Percentiles rank a stretch among this genome's conserved stretches.
Evolutionary conservation across 2,329 filamentous ascomycete genomes (phyloP).

Genomic region (Colletotrichum liaoningense): DNA sequence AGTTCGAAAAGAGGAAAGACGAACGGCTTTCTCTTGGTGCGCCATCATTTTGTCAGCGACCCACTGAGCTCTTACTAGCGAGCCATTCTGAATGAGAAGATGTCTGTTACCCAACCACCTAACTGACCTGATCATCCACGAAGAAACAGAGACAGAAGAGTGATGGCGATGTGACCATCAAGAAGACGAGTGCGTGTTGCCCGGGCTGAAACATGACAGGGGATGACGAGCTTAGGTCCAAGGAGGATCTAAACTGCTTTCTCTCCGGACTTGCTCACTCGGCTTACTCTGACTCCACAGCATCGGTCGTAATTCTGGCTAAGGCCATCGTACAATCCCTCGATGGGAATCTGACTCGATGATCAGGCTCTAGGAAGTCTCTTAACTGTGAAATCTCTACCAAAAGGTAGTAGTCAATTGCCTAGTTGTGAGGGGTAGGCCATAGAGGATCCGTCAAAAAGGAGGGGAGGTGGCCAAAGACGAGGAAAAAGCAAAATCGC

Average conservation of each 20-base stretch:
- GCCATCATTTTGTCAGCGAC: not conserved
- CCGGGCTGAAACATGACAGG: conserved; percentile 27
- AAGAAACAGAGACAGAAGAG: not conserved
- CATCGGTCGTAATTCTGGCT: conserved; percentile 1
- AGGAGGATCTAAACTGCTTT: conserved; percentile 4
- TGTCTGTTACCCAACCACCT: not conserved
- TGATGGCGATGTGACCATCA: conserved; percentile 1
- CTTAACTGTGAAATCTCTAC: not conserved
- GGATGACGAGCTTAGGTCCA: not conserved
- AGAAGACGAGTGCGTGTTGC: not conserved
- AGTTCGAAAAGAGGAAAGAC: not conserved
- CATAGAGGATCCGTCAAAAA: not conserved
- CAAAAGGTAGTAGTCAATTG: not conserved
- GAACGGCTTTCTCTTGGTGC: not conserved
- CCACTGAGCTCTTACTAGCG: conserved; percentile 7
- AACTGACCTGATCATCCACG: not conserved
- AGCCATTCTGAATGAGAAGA: conserved; percentile 9
- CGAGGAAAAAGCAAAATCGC: conserved; percentile 18
- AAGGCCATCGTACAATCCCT: not conserved
- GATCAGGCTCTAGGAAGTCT: not conserved
- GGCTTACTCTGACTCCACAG: not conserved
- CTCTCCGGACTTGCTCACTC: conserved; percentile 13
- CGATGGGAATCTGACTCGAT: conserved; percentile 12
- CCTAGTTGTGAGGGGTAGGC: not conserved
- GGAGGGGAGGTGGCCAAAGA: not conserved